Conservation (phyloP, 495 filamentous ascomycete species). For the Penicillium daleae region DNA sequence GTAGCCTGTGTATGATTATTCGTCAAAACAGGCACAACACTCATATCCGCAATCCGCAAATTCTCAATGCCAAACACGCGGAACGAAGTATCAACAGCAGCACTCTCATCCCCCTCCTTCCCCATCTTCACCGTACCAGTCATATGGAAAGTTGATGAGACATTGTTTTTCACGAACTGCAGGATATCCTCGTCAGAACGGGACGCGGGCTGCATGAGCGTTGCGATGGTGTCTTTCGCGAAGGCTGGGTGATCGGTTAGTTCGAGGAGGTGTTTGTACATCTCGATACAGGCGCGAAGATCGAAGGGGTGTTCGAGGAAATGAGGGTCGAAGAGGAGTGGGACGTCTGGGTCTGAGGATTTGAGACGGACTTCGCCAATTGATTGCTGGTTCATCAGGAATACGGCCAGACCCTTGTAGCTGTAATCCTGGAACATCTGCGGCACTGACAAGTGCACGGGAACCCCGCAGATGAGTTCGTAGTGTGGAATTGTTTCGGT, state of each 20-base stretch:
- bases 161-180: conserved; percentile 46
- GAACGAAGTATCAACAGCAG: conserved; percentile 60
- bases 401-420: conserved; percentile 33
- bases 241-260: conserved; percentile 49
- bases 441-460: conserved; percentile 34
- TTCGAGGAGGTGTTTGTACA: conserved; percentile 50
- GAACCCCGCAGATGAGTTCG: conserved; percentile 43
- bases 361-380: conserved; percentile 57
- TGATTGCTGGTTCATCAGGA: conserved; percentile 45
- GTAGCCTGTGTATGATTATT: conserved; percentile 47
- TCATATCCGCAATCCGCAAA: conserved; percentile 67
- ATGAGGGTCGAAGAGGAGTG: conserved; percentile 60
- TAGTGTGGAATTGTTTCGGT: conserved; percentile 53
- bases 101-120: conserved; percentile 42
- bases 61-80: conserved; percentile 57
- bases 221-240: conserved; percentile 47
- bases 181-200: conserved; percentile 61
- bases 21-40: conserved; percentile 62
- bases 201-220: conserved; percentile 48
- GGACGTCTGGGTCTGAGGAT: conserved; percentile 56
- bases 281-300: conserved; percentile 56
- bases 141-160: conserved; percentile 54
- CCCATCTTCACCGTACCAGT: conserved; percentile 69
- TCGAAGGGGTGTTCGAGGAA: conserved; percentile 63
- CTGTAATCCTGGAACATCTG: conserved; percentile 34